Evolutionary conservation across 2,329 filamentous ascomycete species (phyloP).

Genomic region (Didymella pomorum): DNA sequence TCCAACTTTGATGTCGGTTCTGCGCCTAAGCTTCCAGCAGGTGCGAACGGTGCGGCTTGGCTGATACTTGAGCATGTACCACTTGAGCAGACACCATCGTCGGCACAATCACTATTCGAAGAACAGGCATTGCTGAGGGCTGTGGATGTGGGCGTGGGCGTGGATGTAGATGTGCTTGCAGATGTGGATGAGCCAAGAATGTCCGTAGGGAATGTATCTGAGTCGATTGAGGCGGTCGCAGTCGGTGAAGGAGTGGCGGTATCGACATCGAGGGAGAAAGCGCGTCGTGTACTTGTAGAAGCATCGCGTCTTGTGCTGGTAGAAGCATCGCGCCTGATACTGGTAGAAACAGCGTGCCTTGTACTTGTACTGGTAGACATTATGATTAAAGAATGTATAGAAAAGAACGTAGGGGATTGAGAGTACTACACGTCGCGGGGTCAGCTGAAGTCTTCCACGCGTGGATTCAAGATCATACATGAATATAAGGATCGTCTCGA

Average conservation of each 20-base stretch:
- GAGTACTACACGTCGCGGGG: not conserved
- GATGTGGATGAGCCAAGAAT: not conserved
- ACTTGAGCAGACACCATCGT: slow-evolving; percentile 35
- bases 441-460: slow-evolving; percentile 4
- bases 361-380: slow-evolving; percentile 34
- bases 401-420: slow-evolving; percentile 12
- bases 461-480: slow-evolving; percentile 5
- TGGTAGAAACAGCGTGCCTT: slow-evolving; percentile 24
- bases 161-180: not conserved
- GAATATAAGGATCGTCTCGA: slow-evolving; percentile 21
- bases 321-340: slow-evolving; percentile 23
- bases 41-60: slow-evolving; percentile 33
- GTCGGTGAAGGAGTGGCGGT: slow-evolving; percentile 21
- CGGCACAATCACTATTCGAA: slow-evolving; percentile 35
- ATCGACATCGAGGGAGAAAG: slow-evolving; percentile 25
- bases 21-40: slow-evolving; percentile 19
- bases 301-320: slow-evolving; percentile 21
- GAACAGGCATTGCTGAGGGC: slow-evolving; percentile 32
- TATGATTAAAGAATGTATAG: slow-evolving; percentile 33
- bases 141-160: slow-evolving; percentile 7
- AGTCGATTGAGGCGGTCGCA: slow-evolving; percentile 3
- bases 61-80: slow-evolving; percentile 29
- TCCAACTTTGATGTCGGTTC: slow-evolving; percentile 31
- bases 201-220: not conserved
- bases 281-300: slow-evolving; percentile 29